Conservation (phyloP, 2,329 filamentous ascomycete species). For the Stenocarpella maydis region DNA sequence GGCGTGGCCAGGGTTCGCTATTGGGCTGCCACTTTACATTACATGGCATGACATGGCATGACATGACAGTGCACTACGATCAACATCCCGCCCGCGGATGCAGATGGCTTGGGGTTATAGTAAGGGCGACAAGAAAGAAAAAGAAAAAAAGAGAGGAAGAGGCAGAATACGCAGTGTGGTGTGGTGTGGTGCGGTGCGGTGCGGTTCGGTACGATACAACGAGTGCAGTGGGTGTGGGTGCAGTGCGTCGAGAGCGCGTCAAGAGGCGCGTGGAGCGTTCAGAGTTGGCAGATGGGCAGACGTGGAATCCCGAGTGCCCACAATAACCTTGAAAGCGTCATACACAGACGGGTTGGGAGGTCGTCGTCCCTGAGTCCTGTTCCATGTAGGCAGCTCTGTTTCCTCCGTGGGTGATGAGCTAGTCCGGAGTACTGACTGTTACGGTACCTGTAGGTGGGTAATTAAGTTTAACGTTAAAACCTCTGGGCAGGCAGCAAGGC, state of each 20-base stretch:
- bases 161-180: background rate
- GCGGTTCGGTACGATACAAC: background rate
- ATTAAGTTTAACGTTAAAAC: no score
- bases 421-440: no score
- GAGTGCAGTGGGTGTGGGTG: background rate
- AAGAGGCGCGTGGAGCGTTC: background rate
- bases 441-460: no score
- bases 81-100: slow-evolving; percentile 4
- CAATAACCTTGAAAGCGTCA: slow-evolving; percentile 22
- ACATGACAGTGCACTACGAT: slow-evolving; percentile 12
- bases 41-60: slow-evolving; percentile 20
- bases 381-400: background rate
- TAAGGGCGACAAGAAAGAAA: background rate
- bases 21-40: slow-evolving; percentile 22
- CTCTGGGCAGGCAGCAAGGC: background rate
- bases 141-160: background rate
- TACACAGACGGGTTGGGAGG: background rate
- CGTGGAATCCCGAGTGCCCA: background rate
- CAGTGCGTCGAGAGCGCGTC: background rate
- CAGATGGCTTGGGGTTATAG: background rate
- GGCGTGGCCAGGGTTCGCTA: slow-evolving; percentile 11
- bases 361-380: no score
- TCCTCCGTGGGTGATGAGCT: no score
- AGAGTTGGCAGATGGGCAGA: slow-evolving; percentile 8
- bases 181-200: background rate